Percentiles rank a stretch among this genome's conserved stretches.
Evolutionary conservation across 208 protist genomes (phyloP).

Genomic region (Trichomonas gallinae): DNA sequence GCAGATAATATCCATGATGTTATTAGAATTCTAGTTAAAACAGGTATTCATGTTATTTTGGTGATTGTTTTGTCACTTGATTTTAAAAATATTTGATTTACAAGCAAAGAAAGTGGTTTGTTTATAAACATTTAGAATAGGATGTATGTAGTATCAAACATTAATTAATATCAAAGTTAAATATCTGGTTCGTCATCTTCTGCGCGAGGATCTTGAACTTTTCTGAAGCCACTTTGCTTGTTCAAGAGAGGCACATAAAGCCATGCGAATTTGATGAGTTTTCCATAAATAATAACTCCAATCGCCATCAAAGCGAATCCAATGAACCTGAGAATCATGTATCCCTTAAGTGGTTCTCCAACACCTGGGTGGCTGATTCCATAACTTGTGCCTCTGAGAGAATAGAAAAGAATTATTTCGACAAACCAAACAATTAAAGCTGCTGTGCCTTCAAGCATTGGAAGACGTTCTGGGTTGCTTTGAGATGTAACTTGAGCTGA

Average conservation of each 20-base stretch:
- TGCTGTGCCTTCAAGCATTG: not conserved
- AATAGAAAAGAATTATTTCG: not conserved
- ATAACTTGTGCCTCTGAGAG: not conserved
- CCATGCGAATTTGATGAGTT: not conserved
- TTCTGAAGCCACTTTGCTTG: not conserved
- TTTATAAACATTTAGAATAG: no score
- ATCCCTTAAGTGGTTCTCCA: not conserved
- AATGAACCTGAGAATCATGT: not conserved
- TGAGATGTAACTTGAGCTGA: not conserved
- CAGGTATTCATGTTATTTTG: no score
- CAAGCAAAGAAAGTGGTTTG: no score
- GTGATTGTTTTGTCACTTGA: no score
- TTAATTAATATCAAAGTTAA: no score
- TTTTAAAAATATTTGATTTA: no score
- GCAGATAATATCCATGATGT: no score
- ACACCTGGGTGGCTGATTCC: not conserved
- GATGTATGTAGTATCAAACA: no score
- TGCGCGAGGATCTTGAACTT: no score
- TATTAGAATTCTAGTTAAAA: no score
- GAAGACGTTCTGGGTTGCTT: not conserved
- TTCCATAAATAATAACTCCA: not conserved
- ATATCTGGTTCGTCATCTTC: no score
- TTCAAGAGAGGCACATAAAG: not conserved
- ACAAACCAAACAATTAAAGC: not conserved
- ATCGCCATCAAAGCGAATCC: not conserved